phyloP scores from a whole-genome alignment of 2,329 filamentous ascomycete genomes.

The Cladophialophora chaetospira region DNA sequence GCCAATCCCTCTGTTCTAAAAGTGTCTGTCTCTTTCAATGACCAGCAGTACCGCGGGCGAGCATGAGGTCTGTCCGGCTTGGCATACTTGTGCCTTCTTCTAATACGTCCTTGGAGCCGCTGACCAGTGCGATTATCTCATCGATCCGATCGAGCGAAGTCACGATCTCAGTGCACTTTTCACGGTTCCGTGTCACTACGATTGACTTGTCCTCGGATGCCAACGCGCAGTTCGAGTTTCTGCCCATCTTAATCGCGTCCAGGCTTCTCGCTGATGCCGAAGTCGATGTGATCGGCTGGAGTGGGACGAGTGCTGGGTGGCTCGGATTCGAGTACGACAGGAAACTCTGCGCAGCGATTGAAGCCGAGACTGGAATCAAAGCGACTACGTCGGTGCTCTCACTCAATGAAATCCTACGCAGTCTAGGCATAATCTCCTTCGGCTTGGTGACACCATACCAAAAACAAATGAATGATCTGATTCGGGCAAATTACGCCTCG shows the following conservation, averaged over 20 bases:
- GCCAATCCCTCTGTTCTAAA: no score
- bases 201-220: conserved; percentile 41
- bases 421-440: conserved; percentile 35
- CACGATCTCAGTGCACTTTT: conserved; percentile 46
- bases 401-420: conserved; percentile 40
- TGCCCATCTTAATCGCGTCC: conserved; percentile 39
- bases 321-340: conserved; percentile 47
- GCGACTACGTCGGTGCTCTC: conserved; percentile 48
- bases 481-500: conserved; percentile 42
- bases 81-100: conserved; percentile 50
- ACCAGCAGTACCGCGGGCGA: background rate
- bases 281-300: conserved; percentile 45
- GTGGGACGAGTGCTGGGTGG: conserved; percentile 44
- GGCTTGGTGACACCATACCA: conserved; percentile 49
- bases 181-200: conserved; percentile 45
- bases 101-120: conserved; percentile 49
- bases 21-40: background rate
- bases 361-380: conserved; percentile 41
- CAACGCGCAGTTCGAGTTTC: conserved; percentile 39
- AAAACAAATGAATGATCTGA: conserved; percentile 43
- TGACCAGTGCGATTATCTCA: conserved; percentile 37
- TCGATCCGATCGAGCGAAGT: conserved; percentile 37
- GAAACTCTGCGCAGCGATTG: conserved; percentile 43
- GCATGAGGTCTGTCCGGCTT: conserved; percentile 27
- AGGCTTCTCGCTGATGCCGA: conserved; percentile 42